Evolutionary conservation across 176 grass and related monocot species (phyloP).

Genomic region (Alloteropsis semialata): DNA sequence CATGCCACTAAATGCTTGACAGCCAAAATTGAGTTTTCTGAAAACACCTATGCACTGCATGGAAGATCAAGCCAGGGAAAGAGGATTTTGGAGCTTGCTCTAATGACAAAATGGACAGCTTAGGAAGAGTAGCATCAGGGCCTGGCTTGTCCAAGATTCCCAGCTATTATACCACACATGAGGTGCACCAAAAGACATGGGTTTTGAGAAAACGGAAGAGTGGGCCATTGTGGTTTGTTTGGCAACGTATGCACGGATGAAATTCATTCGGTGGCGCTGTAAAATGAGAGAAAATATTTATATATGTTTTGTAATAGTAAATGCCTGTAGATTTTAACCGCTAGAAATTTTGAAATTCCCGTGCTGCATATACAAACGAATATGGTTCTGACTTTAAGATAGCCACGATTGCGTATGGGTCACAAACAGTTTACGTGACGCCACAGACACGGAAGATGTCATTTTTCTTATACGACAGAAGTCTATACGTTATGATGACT

Average conservation of each 20-base stretch:
- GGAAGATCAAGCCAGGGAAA: neutral
- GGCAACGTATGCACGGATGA: neutral
- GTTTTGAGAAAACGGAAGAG: neutral
- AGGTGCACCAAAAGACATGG: neutral
- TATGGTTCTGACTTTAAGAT: neutral
- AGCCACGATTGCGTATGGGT: accelerated
- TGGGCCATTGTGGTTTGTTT: neutral
- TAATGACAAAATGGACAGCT: constrained; percentile 23
- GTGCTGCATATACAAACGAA: neutral
- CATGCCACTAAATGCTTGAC: constrained; percentile 46
- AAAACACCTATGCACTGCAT: neutral
- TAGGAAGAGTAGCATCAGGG: neutral
- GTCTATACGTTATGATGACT: neutral
- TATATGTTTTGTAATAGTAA: neutral
- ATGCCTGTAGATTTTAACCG: too few relatives aligned
- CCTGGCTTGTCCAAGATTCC: constrained; percentile 23
- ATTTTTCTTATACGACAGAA: constrained; percentile 4
- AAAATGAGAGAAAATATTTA: neutral
- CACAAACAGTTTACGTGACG: neutral
- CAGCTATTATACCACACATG: neutral
- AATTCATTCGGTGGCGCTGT: neutral
- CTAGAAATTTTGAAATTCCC: neutral
- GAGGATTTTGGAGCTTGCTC: constrained; percentile 17
- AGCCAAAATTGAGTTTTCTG: constrained; percentile 27
- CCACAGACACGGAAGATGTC: neutral